Evolutionary conservation across 2,329 filamentous ascomycete species (phyloP).

Genomic region (Neurospora crassa): DNA sequence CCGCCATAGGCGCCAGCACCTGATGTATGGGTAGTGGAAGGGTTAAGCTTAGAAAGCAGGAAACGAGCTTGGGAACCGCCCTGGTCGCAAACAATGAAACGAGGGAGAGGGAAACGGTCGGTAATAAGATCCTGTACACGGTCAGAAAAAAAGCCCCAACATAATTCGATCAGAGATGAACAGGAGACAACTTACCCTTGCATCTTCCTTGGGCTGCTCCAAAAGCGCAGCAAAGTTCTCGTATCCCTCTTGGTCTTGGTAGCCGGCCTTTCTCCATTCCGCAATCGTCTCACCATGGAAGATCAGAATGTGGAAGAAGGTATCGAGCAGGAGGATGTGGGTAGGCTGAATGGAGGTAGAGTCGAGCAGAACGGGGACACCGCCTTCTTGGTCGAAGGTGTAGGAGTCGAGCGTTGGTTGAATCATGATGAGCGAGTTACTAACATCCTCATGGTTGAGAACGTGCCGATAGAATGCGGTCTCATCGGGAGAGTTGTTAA

Average conservation of each 20-base stretch:
- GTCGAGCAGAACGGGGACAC: constrained; percentile 87
- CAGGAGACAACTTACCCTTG: constrained; percentile 56
- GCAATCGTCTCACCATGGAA: constrained; percentile 98
- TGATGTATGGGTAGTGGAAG: constrained; percentile 91
- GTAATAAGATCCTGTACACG: constrained; percentile 74
- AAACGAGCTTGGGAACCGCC: constrained; percentile 97
- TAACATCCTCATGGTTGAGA: constrained; percentile 91
- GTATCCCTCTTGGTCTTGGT: constrained; percentile 96
- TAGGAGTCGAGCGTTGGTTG: constrained; percentile 96
- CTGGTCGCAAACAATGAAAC: constrained; percentile 98
- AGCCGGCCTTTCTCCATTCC: constrained; percentile 95
- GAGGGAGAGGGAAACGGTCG: constrained; percentile 93
- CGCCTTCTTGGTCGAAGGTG: constrained; percentile 90
- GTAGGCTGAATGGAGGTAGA: constrained; percentile 93
- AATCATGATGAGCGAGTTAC: constrained; percentile 97
- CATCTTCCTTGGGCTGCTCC: constrained; percentile 93
- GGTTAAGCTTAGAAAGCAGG: constrained; percentile 92
- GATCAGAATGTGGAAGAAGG: constrained; percentile 98
- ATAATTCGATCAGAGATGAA: background rate
- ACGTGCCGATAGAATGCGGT: constrained; percentile 99
- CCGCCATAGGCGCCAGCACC: constrained; percentile 85
- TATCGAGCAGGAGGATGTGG: constrained; percentile 88
- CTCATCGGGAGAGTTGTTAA: constrained; percentile 98
- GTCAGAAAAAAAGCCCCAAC: constrained; percentile 1
- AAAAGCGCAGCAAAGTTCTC: constrained; percentile 87